Evolutionary conservation across 2,329 filamentous ascomycete species (phyloP).

Genomic region (Mycosphaerella sp.): DNA sequence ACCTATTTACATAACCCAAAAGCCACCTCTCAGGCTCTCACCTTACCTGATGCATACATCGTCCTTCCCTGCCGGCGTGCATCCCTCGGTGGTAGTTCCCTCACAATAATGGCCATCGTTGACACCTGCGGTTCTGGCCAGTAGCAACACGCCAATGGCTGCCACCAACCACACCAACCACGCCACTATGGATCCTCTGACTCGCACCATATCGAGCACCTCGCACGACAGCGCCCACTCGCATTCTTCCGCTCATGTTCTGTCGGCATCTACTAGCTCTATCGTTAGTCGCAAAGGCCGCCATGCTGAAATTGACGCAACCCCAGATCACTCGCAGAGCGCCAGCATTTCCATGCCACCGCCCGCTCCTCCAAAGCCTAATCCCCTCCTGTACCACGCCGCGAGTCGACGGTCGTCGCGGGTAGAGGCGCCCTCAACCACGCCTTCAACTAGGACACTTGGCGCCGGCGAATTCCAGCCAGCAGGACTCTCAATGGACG

Average conservation of each 20-base stretch:
- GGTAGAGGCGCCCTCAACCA: slow-evolving; percentile 6
- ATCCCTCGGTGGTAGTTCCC: not conserved
- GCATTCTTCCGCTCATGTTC: slow-evolving; percentile 34
- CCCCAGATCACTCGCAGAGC: slow-evolving; percentile 51
- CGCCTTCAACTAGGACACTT: not conserved
- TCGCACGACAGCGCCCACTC: slow-evolving; percentile 30
- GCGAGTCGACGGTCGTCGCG: slow-evolving; percentile 18
- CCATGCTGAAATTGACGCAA: slow-evolving; percentile 55
- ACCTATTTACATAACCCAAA: too few species aligned
- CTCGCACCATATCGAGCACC: slow-evolving; percentile 14
- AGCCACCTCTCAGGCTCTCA: too few species aligned
- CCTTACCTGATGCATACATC: not conserved
- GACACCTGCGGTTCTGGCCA: not conserved
- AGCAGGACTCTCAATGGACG: not conserved
- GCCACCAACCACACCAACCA: not conserved
- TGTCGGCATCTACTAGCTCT: slow-evolving; percentile 38
- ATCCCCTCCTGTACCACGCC: slow-evolving; percentile 19
- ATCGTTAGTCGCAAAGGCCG: slow-evolving; percentile 47
- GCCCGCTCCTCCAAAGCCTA: slow-evolving; percentile 32
- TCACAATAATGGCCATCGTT: not conserved
- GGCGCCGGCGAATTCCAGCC: not conserved
- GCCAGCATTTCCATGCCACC: slow-evolving; percentile 61
- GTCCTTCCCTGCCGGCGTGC: slow-evolving; percentile 5
- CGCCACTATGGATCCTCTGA: slow-evolving; percentile 19
- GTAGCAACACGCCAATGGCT: slow-evolving; percentile 7